phyloP scores from a whole-genome alignment of 805 yeast genomes.

The Vanderwaltozyma tropicalis region DNA sequence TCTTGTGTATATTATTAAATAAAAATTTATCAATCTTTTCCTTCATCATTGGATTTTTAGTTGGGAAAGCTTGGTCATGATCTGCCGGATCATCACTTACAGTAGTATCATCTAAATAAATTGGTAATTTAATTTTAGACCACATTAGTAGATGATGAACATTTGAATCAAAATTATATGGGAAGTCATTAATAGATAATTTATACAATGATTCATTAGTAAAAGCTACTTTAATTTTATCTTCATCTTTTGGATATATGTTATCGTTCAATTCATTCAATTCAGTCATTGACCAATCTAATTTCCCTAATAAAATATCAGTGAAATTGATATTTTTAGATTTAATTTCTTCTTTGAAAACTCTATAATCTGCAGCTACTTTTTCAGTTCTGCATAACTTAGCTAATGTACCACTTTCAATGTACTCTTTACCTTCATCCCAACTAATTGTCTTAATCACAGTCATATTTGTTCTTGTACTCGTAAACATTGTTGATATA shows the following conservation, averaged over 20 bases:
- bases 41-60: slow-evolving; percentile 35
- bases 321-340: slow-evolving; percentile 33
- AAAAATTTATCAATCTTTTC: slow-evolving; percentile 40
- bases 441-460: slow-evolving; percentile 30
- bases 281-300: slow-evolving; percentile 39
- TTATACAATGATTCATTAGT: slow-evolving; percentile 26
- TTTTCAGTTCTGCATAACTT: slow-evolving; percentile 39
- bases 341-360: slow-evolving; percentile 35
- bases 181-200: slow-evolving; percentile 50
- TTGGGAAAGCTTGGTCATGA: slow-evolving; percentile 17
- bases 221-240: slow-evolving; percentile 18
- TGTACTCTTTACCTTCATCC: slow-evolving; percentile 32
- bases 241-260: slow-evolving; percentile 12
- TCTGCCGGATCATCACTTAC: slow-evolving; percentile 38
- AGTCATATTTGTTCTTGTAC: neutral
- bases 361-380: slow-evolving; percentile 35
- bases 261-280: slow-evolving; percentile 10
- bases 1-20: slow-evolving; percentile 31
- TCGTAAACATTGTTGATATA: too few species aligned
- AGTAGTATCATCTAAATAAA: slow-evolving; percentile 33
- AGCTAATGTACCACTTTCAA: slow-evolving; percentile 35
- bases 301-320: slow-evolving; percentile 39
- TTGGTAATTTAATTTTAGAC: slow-evolving; percentile 48
- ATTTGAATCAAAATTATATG: slow-evolving; percentile 46
- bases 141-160: slow-evolving; percentile 55